A percentile compares a stretch with the other conserved stretches of the same genome.
phyloP scores from a whole-genome alignment of 768 basidiomycete species.

The Tremella yokohamensis region DNA sequence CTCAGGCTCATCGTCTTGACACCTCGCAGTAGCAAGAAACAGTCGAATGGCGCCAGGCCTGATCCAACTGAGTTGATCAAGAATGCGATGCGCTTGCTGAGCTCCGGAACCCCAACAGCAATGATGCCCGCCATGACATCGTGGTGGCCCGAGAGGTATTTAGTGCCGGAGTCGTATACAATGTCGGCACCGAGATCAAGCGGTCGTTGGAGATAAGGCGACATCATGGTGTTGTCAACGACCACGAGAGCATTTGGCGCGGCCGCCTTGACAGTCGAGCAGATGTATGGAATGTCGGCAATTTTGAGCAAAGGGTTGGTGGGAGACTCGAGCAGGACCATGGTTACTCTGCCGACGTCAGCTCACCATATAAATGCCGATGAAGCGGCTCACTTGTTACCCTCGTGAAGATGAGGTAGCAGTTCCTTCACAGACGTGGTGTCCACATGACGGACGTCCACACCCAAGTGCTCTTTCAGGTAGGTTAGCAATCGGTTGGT shows the following conservation, averaged over 20 bases:
- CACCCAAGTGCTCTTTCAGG: slow-evolving; percentile 78
- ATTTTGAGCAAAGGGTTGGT: slow-evolving; percentile 97
- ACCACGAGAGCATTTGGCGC: slow-evolving; percentile 48
- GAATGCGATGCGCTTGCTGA: slow-evolving; percentile 86
- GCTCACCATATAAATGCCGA: not conserved
- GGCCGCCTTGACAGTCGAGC: slow-evolving; percentile 68
- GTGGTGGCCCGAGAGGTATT: slow-evolving; percentile 96
- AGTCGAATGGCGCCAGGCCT: slow-evolving; percentile 90
- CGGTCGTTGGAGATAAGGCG: slow-evolving; percentile 91
- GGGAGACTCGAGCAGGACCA: slow-evolving; percentile 95
- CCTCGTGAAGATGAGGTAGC: slow-evolving; percentile 28
- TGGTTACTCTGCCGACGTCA: slow-evolving; percentile 54
- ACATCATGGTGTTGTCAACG: slow-evolving; percentile 98
- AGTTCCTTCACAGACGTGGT: slow-evolving; percentile 59
- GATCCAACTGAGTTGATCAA: slow-evolving; percentile 91
- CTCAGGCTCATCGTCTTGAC: slow-evolving; percentile 93
- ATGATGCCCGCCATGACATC: slow-evolving; percentile 98
- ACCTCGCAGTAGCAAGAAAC: slow-evolving; percentile 90
- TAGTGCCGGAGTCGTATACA: slow-evolving; percentile 96
- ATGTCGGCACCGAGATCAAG: slow-evolving; percentile 94
- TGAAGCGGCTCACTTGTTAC: slow-evolving; percentile 31
- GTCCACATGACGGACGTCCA: slow-evolving; percentile 87
- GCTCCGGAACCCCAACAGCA: slow-evolving; percentile 82
- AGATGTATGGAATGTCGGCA: slow-evolving; percentile 79
- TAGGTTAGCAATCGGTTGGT: slow-evolving; percentile 92